Evolutionary conservation across 495 filamentous ascomycete species (phyloP), one percentile per base, ranked within the genome.

Genomic region (Staphylotrichum longicolle): DNA sequence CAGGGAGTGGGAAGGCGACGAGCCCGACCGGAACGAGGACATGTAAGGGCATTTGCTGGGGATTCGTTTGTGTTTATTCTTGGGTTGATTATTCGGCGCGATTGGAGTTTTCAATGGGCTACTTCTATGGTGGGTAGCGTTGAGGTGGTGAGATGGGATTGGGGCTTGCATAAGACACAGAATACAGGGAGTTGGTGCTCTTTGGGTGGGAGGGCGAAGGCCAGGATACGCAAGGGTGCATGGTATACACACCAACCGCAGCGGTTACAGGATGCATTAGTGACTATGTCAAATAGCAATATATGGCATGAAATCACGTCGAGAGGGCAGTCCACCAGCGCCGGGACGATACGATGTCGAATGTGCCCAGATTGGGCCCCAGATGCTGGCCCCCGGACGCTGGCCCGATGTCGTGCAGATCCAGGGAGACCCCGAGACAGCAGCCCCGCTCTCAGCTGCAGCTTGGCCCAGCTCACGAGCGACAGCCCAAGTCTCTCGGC

Each of bases 1-100:
- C 62, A 74, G 72, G 50, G 63, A 79, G 40, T 79, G 75, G 73
- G 69, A 61, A 7, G 61, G 40, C 0, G 57, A 20, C 1, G 50
- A 32, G 9, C 50, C 30, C 8, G 46, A 45, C 12, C 51, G 35
- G 41, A 62, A 52, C 20, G 57, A 66, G 14, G 66, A 68, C n/a
- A 66, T 69, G 63, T 71, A 69, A 63, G 34, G 54, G 42, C 20
- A 53, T 37, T 46, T 60, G 35, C 9, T 40, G 33, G 10, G 41
- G 42, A 37, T 33, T 5, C 58, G 47, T 63, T 56, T 35, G 32
- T 57, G 55, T 60, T 41, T 60, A 7, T 54, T 47, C 30, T 58
- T 55, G 42, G n/a, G 20, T 47, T 54, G 34, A 50, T 34, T 56
- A 48, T 30, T 9, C 30, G 58, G 58, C 52, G 52, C 45, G 58